Evolutionary conservation across 768 basidiomycete species (phyloP), one percentile per base, ranked within the genome.

Genomic region (Boletus patriciae): DNA sequence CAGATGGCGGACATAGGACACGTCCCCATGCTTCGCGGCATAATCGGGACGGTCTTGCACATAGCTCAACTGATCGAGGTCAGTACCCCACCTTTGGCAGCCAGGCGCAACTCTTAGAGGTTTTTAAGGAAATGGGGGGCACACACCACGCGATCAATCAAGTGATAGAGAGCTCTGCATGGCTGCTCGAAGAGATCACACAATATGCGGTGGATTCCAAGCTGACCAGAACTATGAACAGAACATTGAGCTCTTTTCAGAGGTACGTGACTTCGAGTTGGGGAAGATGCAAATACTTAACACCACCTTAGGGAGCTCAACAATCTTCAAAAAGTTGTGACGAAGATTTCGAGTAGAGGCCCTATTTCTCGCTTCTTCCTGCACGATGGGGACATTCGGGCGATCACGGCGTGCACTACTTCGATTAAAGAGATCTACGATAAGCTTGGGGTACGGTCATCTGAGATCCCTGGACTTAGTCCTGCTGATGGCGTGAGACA

Each of bases 151-250:
- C 44, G n/a, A 62, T 59, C 15, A 21, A 16, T 18, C 53, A 58
- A 29, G 53, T 65, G 18, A 21, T 64, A 7, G 59, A 65, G 36
- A 23, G 34, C 18, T 58, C 63, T 25, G 63, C 55, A 11, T 58
- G 52, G 50, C 15, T 64, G 13, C 55, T 64, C 9, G 42, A 65
- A 0, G 59, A 53, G 19, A 65, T 62, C 10, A 38, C 46, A 0
- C 50, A 29, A 34, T 43, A 43, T 15, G 52, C 33, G 15, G 31
- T 25, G 40, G 10, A 13, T 15, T 41, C 42, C 5, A 27, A 41
- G 15, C 3, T 62, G 1, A 40, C 60, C 18, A 46, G 0, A 16
- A 46, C 48, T 43, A 62, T 51, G 54, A 62, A 27, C 9, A 53
- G 12, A 46, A 7, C 48, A 2, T 3, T 66, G 50, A n/a, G 0